A percentile compares a stretch with the other conserved stretches of the same genome.
Evolutionary conservation across 495 filamentous ascomycete genomes (phyloP).

Genomic region (Hypoxylon intermedium): DNA sequence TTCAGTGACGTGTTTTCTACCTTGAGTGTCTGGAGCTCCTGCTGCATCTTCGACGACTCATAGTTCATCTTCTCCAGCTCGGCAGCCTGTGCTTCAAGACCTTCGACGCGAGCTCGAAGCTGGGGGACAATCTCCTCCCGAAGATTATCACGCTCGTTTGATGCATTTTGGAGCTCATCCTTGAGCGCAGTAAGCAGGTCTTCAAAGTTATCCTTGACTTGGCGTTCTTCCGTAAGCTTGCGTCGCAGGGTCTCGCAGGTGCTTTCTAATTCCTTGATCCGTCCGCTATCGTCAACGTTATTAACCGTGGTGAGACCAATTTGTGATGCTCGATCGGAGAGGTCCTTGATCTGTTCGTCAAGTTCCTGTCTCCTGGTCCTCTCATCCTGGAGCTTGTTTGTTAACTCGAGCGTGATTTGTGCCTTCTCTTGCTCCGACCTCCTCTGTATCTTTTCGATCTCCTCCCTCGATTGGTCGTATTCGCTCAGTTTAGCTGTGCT

Average conservation of each 20-base stretch:
- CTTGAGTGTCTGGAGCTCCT: slow-evolving; percentile 74
- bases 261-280: slow-evolving; percentile 76
- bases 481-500: slow-evolving; percentile 74
- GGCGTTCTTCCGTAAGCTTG: slow-evolving; percentile 82
- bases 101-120: slow-evolving; percentile 74
- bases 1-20: slow-evolving; percentile 65
- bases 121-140: slow-evolving; percentile 84
- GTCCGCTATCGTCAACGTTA: slow-evolving; percentile 56
- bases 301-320: slow-evolving; percentile 57
- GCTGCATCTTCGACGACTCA: slow-evolving; percentile 78
- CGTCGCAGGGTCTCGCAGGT: slow-evolving; percentile 81
- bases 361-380: slow-evolving; percentile 73
- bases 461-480: slow-evolving; percentile 77
- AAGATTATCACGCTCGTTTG: slow-evolving; percentile 90
- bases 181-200: slow-evolving; percentile 85
- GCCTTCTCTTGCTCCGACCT: slow-evolving; percentile 91
- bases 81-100: slow-evolving; percentile 71
- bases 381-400: slow-evolving; percentile 84
- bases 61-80: slow-evolving; percentile 73
- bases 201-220: slow-evolving; percentile 91
- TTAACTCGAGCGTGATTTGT: slow-evolving; percentile 81
- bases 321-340: slow-evolving; percentile 76
- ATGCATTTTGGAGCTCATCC: slow-evolving; percentile 78
- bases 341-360: slow-evolving; percentile 79
- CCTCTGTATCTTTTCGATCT: slow-evolving; percentile 82